Base-by-base conservation (phyloP, 768 basidiomycete genomes). In the Coprinellus micaceus region DNA sequence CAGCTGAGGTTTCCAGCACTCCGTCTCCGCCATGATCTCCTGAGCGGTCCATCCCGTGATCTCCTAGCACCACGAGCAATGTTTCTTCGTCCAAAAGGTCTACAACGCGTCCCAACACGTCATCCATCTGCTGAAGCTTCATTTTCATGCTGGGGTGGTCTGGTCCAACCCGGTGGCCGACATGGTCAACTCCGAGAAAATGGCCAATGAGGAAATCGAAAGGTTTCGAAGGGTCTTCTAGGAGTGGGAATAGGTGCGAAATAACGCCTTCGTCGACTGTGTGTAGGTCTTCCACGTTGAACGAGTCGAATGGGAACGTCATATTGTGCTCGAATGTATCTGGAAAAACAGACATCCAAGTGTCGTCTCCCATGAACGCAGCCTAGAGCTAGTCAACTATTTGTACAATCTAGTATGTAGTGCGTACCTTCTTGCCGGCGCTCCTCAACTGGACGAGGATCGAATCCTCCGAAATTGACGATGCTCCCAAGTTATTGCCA, bases 211-310 rank as follows among this genome's bases (percentile, higher is more conserved):
- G 74, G 56, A 98, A 82, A 69, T 94, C 91, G 82, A 96, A 98
- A 1, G 82, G 73, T 17, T 74, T 72, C 0, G 74, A 69, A 17
- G 65, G 56, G 37, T 80, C 71, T 51, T 78, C 73, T 4, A 98
- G 77, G 21, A 94, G 79, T 0, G 93, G 92, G 61, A 95, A 85
- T 4, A 98, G 75, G 63, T 98, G 86, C 11, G 74, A 64, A 36
- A 90, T 87, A 54, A 98, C 94, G 7, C 96, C 96, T 51, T 88
- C 77, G 64, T 99, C 97, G 46, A 98, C 97, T 0, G 92, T 88
- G 65, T 99, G 94, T 2, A 99, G 78, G 67, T 98, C 97, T 69
- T 98, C 97, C 57, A 99, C 97, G 69, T 98, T 94, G 79, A 99
- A 98, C 0, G 94, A 97, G 70, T 97, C 95, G 67, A 85, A 98